Base-by-base conservation (phyloP, 2,329 filamentous ascomycete genomes). In the Tolypocladium paradoxum region DNA sequence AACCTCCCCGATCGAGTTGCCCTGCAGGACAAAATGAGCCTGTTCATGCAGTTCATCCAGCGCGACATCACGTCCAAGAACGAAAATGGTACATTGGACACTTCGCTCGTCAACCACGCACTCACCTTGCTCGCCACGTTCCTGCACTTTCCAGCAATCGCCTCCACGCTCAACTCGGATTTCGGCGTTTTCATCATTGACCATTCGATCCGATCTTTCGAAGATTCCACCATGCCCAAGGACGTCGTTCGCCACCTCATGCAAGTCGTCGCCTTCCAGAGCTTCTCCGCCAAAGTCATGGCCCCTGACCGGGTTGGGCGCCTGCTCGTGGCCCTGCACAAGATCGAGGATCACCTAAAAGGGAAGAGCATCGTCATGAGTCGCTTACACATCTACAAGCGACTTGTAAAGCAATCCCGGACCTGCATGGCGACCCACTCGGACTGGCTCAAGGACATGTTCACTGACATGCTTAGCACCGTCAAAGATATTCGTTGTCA, bases 161-260 rank as follows among this genome's bases (percentile, higher is more conserved):
- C 84, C 6, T 79, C 81, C 1, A 79, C 81, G 18, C 75, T 97
- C 43, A 78, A 87, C 14, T 82, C 84, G 52, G 90, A 96, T 31
- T 95, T 96, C 65, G 84, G 83, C 51, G 69, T 82, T 18, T 93
- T 89, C 65, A 76, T 96, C 51, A 71, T 96, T 38, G 91, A 97
- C 54, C 84, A 91, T 58, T 84, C 85, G 51, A 88, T 95, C 56
- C 79, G 79, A 48, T 82, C 81, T 11, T 82, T 96, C 51, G 81
- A 88, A 61, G 84, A 92, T 55, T 66, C 76, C 3, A 73, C 77
- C 4, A 73, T 82, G 18, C 81, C 90, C 1, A 97, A 97, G 62
- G 84, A 88, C 18, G 74, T 95, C 11, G 76, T 87, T 33, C 87
- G 87, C 36, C 84, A 88, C 59, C 78, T 95, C 60, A 84, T 96